These are phyloP conservation scores for Candida patagonica DNA, from an alignment of 805 yeast species.

Conservation along the genomic window DNA sequence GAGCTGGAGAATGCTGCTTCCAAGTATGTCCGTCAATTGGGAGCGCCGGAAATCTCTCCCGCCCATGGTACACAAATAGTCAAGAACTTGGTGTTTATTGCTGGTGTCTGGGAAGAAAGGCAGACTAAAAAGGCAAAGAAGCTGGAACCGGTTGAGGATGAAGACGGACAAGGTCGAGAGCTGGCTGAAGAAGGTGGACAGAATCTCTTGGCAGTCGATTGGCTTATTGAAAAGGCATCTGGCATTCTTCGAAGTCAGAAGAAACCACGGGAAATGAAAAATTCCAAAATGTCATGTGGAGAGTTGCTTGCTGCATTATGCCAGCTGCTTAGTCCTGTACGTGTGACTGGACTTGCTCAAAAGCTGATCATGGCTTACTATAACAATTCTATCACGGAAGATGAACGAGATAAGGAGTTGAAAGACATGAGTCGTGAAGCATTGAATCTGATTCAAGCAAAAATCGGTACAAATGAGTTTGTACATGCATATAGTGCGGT, in stretches of 20 bases:
- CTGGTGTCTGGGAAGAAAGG: slow-evolving; percentile 50
- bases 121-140: slow-evolving; percentile 24
- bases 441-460: slow-evolving; percentile 52
- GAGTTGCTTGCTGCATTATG: slow-evolving; percentile 60
- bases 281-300: slow-evolving; percentile 58
- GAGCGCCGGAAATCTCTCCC: slow-evolving; percentile 66
- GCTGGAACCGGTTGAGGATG: slow-evolving; percentile 21
- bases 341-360: slow-evolving; percentile 36
- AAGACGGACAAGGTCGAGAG: slow-evolving; percentile 23
- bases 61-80: slow-evolving; percentile 54
- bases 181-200: slow-evolving; percentile 21
- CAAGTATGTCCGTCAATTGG: slow-evolving; percentile 64
- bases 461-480: slow-evolving; percentile 64
- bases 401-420: slow-evolving; percentile 33
- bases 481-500: slow-evolving; percentile 53
- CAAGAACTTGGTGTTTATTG: slow-evolving; percentile 53
- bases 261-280: slow-evolving; percentile 40
- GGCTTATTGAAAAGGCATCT: slow-evolving; percentile 56
- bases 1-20: slow-evolving; percentile 55
- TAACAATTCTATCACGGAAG: slow-evolving; percentile 18
- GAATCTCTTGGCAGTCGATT: slow-evolving; percentile 31
- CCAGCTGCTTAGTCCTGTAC: slow-evolving; percentile 38
- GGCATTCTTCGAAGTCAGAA: slow-evolving; percentile 59
- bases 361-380: slow-evolving; percentile 47
- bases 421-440: slow-evolving; percentile 52